Conservation (phyloP, 306 rosid species). For the Cucurbita maxima region DNA sequence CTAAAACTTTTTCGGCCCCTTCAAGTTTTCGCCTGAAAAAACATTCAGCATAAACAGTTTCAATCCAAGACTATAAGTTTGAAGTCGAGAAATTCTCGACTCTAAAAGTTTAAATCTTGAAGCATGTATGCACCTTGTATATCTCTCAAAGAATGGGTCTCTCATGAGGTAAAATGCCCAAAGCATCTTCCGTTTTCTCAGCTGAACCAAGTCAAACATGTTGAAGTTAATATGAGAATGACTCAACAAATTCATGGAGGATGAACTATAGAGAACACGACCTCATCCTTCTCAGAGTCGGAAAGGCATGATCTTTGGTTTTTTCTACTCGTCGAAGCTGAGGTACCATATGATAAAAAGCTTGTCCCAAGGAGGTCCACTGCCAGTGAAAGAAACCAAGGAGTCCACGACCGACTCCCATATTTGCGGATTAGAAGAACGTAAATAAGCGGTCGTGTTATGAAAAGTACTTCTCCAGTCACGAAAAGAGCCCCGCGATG, state of each 20-base stretch:
- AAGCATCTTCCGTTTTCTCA: constrained; percentile 55
- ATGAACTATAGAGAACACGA: constrained; percentile 14
- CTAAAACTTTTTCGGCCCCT: constrained; percentile 46
- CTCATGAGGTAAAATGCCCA: constrained; percentile 86
- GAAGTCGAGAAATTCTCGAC: neutral
- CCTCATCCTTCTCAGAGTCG: constrained; percentile 67
- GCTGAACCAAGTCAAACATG: constrained; percentile 30
- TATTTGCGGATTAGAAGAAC: constrained; percentile 62
- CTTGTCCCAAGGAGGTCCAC: constrained; percentile 47
- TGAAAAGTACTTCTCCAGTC: constrained; percentile 59
- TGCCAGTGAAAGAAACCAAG: constrained; percentile 75
- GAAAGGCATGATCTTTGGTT: constrained; percentile 38
- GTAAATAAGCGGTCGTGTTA: constrained; percentile 71
- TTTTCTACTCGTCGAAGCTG: constrained; percentile 21
- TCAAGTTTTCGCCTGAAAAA: constrained; percentile 57
- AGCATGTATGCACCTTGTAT: constrained; percentile 32
- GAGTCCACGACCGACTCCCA: constrained; percentile 75
- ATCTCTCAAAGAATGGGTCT: constrained; percentile 87
- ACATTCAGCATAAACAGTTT: neutral
- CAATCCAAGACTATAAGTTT: neutral
- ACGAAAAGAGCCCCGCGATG: constrained; percentile 49
- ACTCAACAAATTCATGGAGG: too few species aligned
- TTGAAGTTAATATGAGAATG: neutral
- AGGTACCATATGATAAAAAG: constrained; percentile 41
- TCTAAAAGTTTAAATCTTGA: neutral